phyloP scores from a whole-genome alignment of 768 basidiomycete species.

The Grammothele lineata region DNA sequence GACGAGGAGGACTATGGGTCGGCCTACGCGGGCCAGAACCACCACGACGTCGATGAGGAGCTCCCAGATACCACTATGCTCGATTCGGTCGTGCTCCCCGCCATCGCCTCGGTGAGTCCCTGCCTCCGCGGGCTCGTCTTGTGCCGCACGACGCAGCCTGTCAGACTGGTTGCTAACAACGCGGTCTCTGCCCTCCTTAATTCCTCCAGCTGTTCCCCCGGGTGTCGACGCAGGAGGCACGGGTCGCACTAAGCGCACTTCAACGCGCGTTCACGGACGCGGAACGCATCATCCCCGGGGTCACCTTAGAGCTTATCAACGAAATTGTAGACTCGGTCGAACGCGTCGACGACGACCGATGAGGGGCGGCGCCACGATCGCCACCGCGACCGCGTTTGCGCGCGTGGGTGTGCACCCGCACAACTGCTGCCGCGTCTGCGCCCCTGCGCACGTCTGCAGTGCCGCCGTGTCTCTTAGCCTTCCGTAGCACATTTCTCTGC shows the following conservation, averaged over 20 bases:
- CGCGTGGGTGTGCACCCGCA: no score
- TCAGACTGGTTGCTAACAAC: no score
- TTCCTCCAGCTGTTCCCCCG: constrained; percentile 90
- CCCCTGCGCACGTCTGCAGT: no score
- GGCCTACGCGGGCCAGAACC: constrained; percentile 44
- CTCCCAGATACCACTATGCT: constrained; percentile 87
- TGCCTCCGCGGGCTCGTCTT: not conserved
- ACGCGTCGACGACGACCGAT: constrained; percentile 63
- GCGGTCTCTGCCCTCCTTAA: no score
- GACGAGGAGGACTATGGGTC: constrained; percentile 49
- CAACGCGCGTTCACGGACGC: constrained; percentile 94
- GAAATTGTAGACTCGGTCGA: constrained; percentile 94
- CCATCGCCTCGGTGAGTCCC: constrained; percentile 86
- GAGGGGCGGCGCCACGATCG: no score
- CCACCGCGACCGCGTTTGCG: no score
- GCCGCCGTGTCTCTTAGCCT: no score
- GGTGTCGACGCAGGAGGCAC: constrained; percentile 89
- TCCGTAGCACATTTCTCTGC: no score
- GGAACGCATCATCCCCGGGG: constrained; percentile 92
- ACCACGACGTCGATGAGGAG: constrained; percentile 35
- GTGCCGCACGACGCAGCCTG: no score
- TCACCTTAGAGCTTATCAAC: constrained; percentile 88
- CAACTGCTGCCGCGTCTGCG: no score
- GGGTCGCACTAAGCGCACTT: constrained; percentile 77
- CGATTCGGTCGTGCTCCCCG: constrained; percentile 91